Conservation (phyloP, 164 flowering plant species). For the Chloranthus sessilifolius region DNA sequence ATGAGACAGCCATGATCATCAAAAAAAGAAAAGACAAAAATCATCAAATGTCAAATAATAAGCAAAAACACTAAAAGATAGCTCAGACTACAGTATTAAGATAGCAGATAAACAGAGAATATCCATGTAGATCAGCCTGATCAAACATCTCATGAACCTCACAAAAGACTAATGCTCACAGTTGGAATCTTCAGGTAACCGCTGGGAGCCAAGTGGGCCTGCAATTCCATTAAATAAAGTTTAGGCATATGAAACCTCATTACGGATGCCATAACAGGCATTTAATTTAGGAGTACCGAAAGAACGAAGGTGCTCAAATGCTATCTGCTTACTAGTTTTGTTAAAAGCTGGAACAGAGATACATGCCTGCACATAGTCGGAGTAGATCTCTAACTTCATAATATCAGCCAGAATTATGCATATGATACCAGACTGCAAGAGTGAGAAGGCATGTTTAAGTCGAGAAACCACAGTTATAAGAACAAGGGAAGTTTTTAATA, state of each 20-base stretch:
- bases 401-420: conserved; percentile 61
- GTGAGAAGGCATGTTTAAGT: conserved; percentile 8
- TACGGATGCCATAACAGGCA: not conserved
- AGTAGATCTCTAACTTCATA: conserved; percentile 64
- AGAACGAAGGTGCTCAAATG: not conserved
- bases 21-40: no score
- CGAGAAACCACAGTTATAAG: no score
- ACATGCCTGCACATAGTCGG: conserved; percentile 69
- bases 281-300: not conserved
- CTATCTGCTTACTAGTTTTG: not conserved
- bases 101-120: not conserved
- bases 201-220: conserved; percentile 93
- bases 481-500: no score
- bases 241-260: conserved; percentile 5
- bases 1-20: no score
- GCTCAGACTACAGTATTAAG: no score
- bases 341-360: not conserved
- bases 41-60: no score
- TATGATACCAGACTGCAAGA: conserved; percentile 59
- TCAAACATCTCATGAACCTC: not conserved
- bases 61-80: no score
- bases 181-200: conserved; percentile 83
- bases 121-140: not conserved
- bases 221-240: conserved; percentile 23
- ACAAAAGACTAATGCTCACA: conserved; percentile 36